Percentiles rank a stretch among this genome's conserved stretches.
Conservation (phyloP, 2,329 filamentous ascomycete species). For the Apiospora marii region DNA sequence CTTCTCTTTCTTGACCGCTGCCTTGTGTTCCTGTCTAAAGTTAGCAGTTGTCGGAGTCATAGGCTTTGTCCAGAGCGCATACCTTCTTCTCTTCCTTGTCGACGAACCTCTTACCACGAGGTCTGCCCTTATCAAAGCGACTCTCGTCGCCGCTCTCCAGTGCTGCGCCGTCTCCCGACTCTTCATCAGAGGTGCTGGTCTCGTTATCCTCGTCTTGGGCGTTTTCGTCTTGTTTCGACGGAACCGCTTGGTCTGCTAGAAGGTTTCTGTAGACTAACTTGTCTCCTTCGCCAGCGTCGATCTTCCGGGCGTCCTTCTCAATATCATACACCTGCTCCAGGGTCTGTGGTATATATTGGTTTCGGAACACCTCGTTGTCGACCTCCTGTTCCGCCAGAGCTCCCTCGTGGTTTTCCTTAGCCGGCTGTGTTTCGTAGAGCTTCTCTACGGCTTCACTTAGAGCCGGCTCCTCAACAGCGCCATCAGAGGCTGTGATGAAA, state of each 20-base stretch:
- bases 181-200: slow-evolving; percentile 47
- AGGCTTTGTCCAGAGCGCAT: slow-evolving; percentile 32
- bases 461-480: slow-evolving; percentile 65
- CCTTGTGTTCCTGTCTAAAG: slow-evolving; percentile 71
- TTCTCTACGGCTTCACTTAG: slow-evolving; percentile 70
- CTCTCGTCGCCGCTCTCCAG: slow-evolving; percentile 57
- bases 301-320: slow-evolving; percentile 84
- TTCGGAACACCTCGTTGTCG: slow-evolving; percentile 90
- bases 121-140: slow-evolving; percentile 70
- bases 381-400: slow-evolving; percentile 70
- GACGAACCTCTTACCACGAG: slow-evolving; percentile 84
- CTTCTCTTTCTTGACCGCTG: slow-evolving; percentile 93
- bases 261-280: slow-evolving; percentile 88
- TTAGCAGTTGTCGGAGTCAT: slow-evolving; percentile 33
- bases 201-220: slow-evolving; percentile 44
- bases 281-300: slow-evolving; percentile 75
- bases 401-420: slow-evolving; percentile 58
- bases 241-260: slow-evolving; percentile 72
- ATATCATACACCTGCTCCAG: slow-evolving; percentile 96
- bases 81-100: slow-evolving; percentile 91
- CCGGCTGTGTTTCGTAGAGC: slow-evolving; percentile 66
- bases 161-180: slow-evolving; percentile 58
- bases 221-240: slow-evolving; percentile 45
- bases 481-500: slow-evolving; percentile 75
- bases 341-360: slow-evolving; percentile 96